These are phyloP conservation scores for Suillus fuscotomentosus DNA, from an alignment of 768 basidiomycete species.

Conservation along the genomic window DNA sequence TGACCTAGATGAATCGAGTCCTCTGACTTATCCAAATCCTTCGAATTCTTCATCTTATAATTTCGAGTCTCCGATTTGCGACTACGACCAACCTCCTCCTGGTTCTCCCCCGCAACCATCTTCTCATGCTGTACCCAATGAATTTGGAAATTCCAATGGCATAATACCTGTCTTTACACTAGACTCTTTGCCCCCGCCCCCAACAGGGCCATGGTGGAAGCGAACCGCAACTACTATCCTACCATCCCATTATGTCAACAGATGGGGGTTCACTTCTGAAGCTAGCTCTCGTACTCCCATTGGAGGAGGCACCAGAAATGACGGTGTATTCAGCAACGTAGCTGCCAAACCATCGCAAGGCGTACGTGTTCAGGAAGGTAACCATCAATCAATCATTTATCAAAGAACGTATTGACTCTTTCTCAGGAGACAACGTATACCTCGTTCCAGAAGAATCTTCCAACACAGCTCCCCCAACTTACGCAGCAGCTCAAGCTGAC, in stretches of 20 bases:
- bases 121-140: conserved; percentile 63
- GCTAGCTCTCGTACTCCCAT: conserved; percentile 35
- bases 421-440: conserved; percentile 65
- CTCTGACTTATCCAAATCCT: conserved; percentile 41
- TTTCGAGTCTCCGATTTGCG: conserved; percentile 64
- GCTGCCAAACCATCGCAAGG: conserved; percentile 79
- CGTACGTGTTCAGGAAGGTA: conserved; percentile 59
- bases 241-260: conserved; percentile 48
- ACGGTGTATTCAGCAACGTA: conserved; percentile 96
- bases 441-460: conserved; percentile 81
- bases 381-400: conserved; percentile 17
- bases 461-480: conserved; percentile 87
- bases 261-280: conserved; percentile 43
- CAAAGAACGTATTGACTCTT: conserved; percentile 2
- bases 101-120: conserved; percentile 75
- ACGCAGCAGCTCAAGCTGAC: conserved; percentile 89
- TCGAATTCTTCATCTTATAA: conserved; percentile 55
- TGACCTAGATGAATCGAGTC: conserved; percentile 41
- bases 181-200: conserved; percentile 20
- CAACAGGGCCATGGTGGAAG: conserved; percentile 51
- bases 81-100: conserved; percentile 82
- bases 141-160: conserved; percentile 75
- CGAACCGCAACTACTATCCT: conserved; percentile 56
- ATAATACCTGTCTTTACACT: conserved; percentile 50
- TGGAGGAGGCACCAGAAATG: conserved; percentile 72